Evolutionary conservation across 2,329 filamentous ascomycete species (phyloP), one percentile per base, ranked within the genome.

Genomic region (Colletotrichum scovillei): DNA sequence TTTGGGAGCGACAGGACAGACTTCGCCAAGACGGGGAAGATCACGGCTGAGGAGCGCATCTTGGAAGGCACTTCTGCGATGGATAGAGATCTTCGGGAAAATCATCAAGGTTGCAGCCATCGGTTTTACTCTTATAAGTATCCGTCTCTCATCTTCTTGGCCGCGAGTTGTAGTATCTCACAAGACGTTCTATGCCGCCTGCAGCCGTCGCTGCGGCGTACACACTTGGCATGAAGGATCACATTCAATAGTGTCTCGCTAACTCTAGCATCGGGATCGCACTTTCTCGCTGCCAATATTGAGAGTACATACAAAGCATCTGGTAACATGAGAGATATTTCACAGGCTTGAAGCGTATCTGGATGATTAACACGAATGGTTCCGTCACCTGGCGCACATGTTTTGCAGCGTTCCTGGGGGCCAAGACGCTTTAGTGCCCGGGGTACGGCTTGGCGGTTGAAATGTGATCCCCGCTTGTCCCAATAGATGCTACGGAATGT

Each of bases 1-100:
- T 69, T 30, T 6, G 74, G 35, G 38, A 42, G 59, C 1, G 74
- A 67, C n/a, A 75, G 16, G 3, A 49, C 66, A 28, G 69, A 56
- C 38, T 69, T 59, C n/a, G 59, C 66, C 58, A 75, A 53, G 22
- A 59, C 53, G 53, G 71, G 53, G 26, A 62, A 32, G 30, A 67
- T 5, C 42, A 69, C 42, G 7, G 63, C 16, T 30, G 69, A 55
- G n/a, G 65, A 59, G 38, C 73, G 74, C 74, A 75, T 75, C 46
- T 70, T 70, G 66, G 63, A 19, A 59, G 28, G 19, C 16, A 56
- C 19, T n/a, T 9, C 19, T 42, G 5, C 14, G 38, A 42, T 42
- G 38, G 16, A 42, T 19, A 16, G 14, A 14, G 14, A 66, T 28
- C n/a, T 26, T 14, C 4, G 22, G n/a, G 32, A 12, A 32, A 6